Conservation (phyloP, 1,284 basidiomycete genomes). For the Xerocomus nothofagi region DNA sequence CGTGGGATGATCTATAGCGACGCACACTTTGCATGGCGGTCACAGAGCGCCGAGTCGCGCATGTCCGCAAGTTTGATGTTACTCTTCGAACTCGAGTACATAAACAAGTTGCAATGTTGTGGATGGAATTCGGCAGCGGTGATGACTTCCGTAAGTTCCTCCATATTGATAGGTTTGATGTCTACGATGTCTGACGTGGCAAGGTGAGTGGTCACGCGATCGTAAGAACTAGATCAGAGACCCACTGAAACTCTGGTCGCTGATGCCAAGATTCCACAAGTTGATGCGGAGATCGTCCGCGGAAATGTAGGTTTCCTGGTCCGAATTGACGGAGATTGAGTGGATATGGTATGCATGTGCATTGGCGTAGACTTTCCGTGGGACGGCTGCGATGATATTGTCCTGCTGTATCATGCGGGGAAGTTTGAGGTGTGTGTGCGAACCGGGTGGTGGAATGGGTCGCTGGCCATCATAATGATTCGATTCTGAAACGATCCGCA, state of each 20-base stretch:
- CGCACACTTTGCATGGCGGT: slow-evolving; percentile 94
- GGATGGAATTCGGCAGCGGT: slow-evolving; percentile 99
- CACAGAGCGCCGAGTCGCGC: slow-evolving; percentile 97
- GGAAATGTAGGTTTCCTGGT: slow-evolving; percentile 99
- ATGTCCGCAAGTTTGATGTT: slow-evolving; percentile 99
- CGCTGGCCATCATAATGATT: slow-evolving; percentile 86
- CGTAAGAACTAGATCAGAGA: slow-evolving; percentile 20
- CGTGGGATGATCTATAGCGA: slow-evolving; percentile 14
- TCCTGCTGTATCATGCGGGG: slow-evolving; percentile 94
- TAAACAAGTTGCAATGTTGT: slow-evolving; percentile 96
- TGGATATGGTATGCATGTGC: slow-evolving; percentile 99
- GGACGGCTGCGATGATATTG: slow-evolving; percentile 97
- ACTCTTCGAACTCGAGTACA: slow-evolving; percentile 99
- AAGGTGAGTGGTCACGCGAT: slow-evolving; percentile 14
- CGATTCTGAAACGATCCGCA: slow-evolving; percentile 96
- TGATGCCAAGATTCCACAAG: slow-evolving; percentile 98
- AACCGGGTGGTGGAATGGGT: slow-evolving; percentile 59
- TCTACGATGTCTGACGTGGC: slow-evolving; percentile 88
- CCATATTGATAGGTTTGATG: slow-evolving; percentile 99
- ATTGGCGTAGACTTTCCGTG: slow-evolving; percentile 98
- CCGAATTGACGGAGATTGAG: slow-evolving; percentile 98
- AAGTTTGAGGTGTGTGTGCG: slow-evolving; percentile 64
- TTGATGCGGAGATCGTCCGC: slow-evolving; percentile 98
- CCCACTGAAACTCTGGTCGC: slow-evolving; percentile 99
- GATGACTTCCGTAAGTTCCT: slow-evolving; percentile 99